phyloP scores from a whole-genome alignment of 2,329 filamentous ascomycete genomes.

The Penicillium concentricum region DNA sequence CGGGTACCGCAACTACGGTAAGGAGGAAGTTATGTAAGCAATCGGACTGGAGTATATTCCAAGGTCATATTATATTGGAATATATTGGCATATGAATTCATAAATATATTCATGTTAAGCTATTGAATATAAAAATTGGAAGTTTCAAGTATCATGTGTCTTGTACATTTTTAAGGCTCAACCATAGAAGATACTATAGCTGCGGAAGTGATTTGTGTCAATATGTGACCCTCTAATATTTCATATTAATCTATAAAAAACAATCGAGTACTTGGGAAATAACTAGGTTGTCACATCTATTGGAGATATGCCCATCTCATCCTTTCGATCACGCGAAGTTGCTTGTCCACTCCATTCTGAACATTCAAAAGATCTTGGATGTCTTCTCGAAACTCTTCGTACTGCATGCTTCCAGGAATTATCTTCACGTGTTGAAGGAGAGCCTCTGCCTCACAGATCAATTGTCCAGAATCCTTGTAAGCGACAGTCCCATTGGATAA shows the following conservation, averaged over 20 bases:
- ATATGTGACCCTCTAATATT: too few relatives aligned
- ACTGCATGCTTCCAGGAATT: slow-evolving; percentile 71
- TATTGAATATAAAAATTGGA: too few relatives aligned
- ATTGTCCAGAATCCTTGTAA: slow-evolving; percentile 87
- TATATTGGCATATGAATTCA: too few relatives aligned
- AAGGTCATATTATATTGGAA: neutral
- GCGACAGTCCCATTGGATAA: slow-evolving; percentile 69
- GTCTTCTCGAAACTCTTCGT: slow-evolving; percentile 85
- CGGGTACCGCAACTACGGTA: slow-evolving; percentile 11
- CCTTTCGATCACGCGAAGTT: slow-evolving; percentile 75
- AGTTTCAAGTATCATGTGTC: too few relatives aligned
- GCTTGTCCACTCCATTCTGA: slow-evolving; percentile 70
- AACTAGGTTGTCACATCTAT: slow-evolving; percentile 51
- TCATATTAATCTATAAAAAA: too few relatives aligned
- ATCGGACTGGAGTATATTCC: neutral
- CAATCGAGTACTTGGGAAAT: neutral
- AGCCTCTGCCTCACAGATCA: slow-evolving; percentile 86
- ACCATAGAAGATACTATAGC: neutral
- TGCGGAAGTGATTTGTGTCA: neutral
- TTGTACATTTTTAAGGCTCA: neutral
- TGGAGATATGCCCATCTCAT: slow-evolving; percentile 88
- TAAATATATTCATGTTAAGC: too few relatives aligned
- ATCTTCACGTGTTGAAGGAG: slow-evolving; percentile 67
- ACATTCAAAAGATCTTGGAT: slow-evolving; percentile 82
- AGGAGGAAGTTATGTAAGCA: slow-evolving; percentile 10